Conservation (phyloP, 805 yeast genomes). For the Yamadazyma olivae region DNA sequence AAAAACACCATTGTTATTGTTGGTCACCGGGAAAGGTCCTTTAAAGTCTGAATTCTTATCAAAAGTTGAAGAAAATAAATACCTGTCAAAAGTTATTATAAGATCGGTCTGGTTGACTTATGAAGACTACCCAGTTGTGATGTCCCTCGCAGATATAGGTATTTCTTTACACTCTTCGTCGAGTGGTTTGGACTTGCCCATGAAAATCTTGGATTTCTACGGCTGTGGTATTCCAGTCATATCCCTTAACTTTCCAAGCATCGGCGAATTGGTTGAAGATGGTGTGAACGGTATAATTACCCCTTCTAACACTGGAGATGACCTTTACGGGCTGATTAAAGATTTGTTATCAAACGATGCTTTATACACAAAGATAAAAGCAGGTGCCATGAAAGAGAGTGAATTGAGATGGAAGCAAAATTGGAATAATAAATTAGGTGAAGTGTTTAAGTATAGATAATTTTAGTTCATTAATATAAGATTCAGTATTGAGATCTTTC, state of each 20-base stretch:
- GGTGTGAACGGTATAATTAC: constrained; percentile 58
- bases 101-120: constrained; percentile 72
- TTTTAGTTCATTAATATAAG: no score
- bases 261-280: constrained; percentile 71
- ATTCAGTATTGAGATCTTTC: constrained; percentile 25
- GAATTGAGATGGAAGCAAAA: constrained; percentile 67
- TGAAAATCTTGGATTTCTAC: constrained; percentile 95
- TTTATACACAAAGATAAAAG: constrained; percentile 42
- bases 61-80: constrained; percentile 41
- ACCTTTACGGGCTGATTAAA: constrained; percentile 22
- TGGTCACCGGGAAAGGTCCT: constrained; percentile 99
- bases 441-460: constrained; percentile 18
- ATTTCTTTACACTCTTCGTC: constrained; percentile 88
- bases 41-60: constrained; percentile 51
- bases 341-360: constrained; percentile 26
- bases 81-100: constrained; percentile 51
- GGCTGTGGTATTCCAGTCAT: constrained; percentile 95
- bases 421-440: constrained; percentile 55
- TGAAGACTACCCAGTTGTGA: constrained; percentile 74
- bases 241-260: constrained; percentile 71
- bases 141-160: constrained; percentile 81
- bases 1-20: constrained; percentile 53
- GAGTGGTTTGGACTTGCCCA: constrained; percentile 92
- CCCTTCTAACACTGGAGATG: constrained; percentile 9
- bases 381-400: constrained; percentile 77